These are phyloP conservation scores for Blastocystis sp. DNA, from an alignment of 352 stramenopile species.

Conservation along the genomic window DNA sequence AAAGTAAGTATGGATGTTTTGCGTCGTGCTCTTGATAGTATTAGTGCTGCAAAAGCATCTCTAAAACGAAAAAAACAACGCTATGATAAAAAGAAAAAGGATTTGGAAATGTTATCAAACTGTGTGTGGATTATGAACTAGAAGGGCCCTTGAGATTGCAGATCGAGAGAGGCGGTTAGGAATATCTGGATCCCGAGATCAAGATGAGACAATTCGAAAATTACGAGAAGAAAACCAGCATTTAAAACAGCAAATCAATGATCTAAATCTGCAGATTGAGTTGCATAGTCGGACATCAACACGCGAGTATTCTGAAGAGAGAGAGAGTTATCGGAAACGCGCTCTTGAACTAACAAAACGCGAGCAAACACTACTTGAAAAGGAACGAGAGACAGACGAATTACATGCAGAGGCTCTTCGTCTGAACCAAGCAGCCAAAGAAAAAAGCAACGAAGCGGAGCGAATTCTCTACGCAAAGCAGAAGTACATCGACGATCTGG, in stretches of 20 bases:
- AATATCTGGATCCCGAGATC: not conserved
- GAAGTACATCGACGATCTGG: constrained; percentile 41
- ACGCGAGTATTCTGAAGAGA: not conserved
- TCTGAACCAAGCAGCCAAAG: not conserved
- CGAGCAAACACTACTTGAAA: not conserved
- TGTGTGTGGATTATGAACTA: not conserved
- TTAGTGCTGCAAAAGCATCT: not conserved
- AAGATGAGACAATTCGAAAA: not conserved
- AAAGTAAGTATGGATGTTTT: not conserved
- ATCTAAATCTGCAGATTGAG: not conserved
- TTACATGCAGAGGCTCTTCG: not conserved
- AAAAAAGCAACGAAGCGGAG: not conserved
- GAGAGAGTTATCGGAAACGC: not conserved
- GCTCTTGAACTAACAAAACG: constrained; percentile 29
- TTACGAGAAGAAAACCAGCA: not conserved
- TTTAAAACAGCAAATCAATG: not conserved
- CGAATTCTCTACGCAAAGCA: not conserved
- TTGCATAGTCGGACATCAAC: not conserved
- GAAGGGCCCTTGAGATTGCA: not conserved
- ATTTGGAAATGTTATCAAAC: not conserved
- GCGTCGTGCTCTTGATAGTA: not conserved
- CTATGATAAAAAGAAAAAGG: constrained; percentile 43
- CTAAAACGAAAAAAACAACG: constrained; percentile 26
- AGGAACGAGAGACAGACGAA: not conserved
- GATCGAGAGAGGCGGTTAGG: not conserved